Conservation (phyloP, 306 rosid species). For the Prunus mira region DNA sequence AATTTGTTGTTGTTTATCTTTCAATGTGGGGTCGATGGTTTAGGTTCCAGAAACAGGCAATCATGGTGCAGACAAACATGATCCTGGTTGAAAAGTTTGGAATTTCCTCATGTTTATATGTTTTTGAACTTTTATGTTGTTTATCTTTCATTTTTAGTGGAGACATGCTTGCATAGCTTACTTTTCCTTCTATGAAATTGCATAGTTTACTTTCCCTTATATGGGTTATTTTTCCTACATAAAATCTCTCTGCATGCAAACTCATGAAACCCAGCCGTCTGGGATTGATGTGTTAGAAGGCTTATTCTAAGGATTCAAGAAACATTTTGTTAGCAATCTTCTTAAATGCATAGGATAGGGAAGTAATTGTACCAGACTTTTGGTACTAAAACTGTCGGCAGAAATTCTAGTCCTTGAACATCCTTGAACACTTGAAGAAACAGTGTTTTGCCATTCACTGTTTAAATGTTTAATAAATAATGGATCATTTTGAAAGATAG, state of each 20-base stretch:
- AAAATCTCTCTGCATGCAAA: neutral
- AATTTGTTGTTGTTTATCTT: conserved; percentile 1
- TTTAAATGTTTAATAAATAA: too few species aligned
- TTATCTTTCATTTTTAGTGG: neutral
- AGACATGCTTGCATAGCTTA: neutral
- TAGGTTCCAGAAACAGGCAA: neutral
- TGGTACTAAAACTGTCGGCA: too few species aligned
- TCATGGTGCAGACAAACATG: neutral
- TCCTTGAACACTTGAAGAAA: too few species aligned
- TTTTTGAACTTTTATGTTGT: neutral
- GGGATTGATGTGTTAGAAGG: neutral
- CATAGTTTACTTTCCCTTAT: neutral
- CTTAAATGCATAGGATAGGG: neutral
- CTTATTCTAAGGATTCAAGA: neutral
- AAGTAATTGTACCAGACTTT: neutral
- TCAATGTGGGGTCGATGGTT: neutral
- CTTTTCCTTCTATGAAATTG: neutral
- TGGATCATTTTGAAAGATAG: too few species aligned
- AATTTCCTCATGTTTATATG: neutral
- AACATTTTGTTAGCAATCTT: neutral
- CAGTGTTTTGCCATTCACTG: too few species aligned
- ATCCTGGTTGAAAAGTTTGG: neutral
- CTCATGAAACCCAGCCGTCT: neutral
- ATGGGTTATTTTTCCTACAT: neutral
- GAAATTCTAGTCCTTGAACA: too few species aligned